Conservation (phyloP, 2,329 filamentous ascomycete genomes). For the Colletotrichum spaethianum region DNA sequence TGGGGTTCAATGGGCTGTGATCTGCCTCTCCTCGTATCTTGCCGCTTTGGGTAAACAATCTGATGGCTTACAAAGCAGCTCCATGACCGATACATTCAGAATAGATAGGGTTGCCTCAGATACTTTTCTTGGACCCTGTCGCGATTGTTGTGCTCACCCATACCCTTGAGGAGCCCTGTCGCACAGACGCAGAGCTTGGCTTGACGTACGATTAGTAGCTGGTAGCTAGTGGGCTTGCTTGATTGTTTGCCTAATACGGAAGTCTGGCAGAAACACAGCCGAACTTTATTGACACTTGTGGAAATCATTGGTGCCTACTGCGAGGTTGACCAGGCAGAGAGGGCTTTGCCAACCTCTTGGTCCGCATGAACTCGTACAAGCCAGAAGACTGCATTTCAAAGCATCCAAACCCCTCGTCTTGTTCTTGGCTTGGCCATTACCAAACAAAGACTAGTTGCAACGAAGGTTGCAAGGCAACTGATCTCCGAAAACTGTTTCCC, state of each 20-base stretch:
- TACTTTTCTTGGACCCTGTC: neutral
- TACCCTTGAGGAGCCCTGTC: neutral
- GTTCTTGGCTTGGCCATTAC: neutral
- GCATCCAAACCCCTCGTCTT: no score
- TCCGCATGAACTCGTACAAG: no score
- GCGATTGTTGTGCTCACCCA: neutral
- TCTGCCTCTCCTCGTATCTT: neutral
- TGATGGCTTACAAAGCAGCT: neutral
- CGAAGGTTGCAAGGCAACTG: neutral
- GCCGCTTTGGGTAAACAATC: neutral
- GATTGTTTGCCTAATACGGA: neutral
- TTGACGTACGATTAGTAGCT: neutral
- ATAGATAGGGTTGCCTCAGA: neutral
- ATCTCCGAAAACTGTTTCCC: neutral
- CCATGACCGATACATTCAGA: neutral
- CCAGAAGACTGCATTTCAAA: no score
- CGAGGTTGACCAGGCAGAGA: neutral
- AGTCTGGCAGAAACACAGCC: neutral
- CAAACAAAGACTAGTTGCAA: neutral
- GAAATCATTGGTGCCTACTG: neutral
- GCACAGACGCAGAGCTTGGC: neutral
- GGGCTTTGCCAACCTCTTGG: no score
- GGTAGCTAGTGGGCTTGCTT: neutral
- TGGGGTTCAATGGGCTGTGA: neutral
- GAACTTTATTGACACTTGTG: neutral